Evolutionary conservation across 208 protist species (phyloP).

Genomic region (Trichomonas tenax): DNA sequence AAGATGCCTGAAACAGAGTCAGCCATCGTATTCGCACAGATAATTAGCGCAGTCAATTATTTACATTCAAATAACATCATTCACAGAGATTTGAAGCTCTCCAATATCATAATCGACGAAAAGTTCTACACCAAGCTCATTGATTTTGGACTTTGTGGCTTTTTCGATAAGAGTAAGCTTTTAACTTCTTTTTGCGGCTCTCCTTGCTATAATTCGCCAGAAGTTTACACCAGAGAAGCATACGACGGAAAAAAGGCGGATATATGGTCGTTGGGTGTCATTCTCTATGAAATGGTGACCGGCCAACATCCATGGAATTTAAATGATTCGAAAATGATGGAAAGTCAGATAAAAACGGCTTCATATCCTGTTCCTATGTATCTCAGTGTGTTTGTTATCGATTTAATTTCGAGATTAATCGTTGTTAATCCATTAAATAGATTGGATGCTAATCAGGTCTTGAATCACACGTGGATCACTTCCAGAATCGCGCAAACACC

Average conservation of each 20-base stretch:
- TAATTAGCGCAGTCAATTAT: not conserved
- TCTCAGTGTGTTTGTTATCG: not conserved
- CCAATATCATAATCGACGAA: not conserved
- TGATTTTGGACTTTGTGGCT: not conserved
- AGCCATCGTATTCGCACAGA: not conserved
- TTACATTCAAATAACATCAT: not conserved
- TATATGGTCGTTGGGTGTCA: not conserved
- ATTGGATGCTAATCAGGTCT: not conserved
- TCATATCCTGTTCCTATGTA: not conserved
- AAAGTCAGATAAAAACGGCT: not conserved
- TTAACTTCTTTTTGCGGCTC: not conserved
- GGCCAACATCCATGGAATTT: not conserved
- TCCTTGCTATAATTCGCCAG: not conserved
- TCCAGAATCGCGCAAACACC: no score
- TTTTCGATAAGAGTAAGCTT: not conserved
- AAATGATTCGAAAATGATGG: not conserved
- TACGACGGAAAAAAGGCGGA: not conserved
- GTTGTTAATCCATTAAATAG: not conserved
- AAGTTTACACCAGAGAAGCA: not conserved
- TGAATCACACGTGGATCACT: not conserved
- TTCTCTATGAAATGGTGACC: not conserved
- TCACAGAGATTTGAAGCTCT: not conserved
- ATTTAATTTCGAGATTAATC: not conserved
- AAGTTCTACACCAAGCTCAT: not conserved
- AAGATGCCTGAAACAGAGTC: not conserved